Base-by-base conservation (phyloP, 345 rosid genomes). In the Heritiera littoralis region DNA sequence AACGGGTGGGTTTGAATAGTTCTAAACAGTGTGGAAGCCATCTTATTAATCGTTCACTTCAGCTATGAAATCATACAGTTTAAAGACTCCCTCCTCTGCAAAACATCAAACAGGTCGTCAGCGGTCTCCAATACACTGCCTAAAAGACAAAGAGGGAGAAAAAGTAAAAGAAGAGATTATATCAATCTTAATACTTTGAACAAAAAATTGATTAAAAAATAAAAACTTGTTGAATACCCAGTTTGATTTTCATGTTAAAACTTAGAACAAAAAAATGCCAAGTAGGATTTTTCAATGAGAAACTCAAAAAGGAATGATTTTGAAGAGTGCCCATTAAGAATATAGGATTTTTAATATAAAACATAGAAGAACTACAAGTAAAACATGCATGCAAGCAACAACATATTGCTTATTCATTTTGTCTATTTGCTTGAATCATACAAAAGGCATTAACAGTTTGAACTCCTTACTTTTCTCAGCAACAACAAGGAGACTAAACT, bases 11-110 rank as follows among this genome's bases (percentile, higher is more conserved):
- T 67, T 69, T 86, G 98, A 64, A 93, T 69, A 67, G 85, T 87
- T 80, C 88, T 90, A 7, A 89, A 79, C 67, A 93, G 77, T 51
- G 86, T 66, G 55, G 85, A 92, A 76, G 92, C 92, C 98, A 92
- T 94, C 20, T 72, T 65, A 43, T 67, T 38, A n/a, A 74, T 64
- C 32, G 55, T 15, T 18, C 28, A 56, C 35, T 66, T 75, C 76
- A 28, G 65, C 48, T 61, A 12, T 18, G 32, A 38, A 17, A 80
- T 60, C 74, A 60, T n/a, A 63, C 56, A 78, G 30, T 49, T 48
- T 66, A 75, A 76, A 38, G 10, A 60, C 14, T 23, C 64, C 20
- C 63, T 58, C 30, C 67, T 67, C 86, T 73, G 86, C 86, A 80
- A 79, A 80, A 66, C 72, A 84, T 84, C 86, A 80, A 85, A 82